phyloP scores from a whole-genome alignment of 1,284 basidiomycete genomes.

The Phellinidium pouzarii region DNA sequence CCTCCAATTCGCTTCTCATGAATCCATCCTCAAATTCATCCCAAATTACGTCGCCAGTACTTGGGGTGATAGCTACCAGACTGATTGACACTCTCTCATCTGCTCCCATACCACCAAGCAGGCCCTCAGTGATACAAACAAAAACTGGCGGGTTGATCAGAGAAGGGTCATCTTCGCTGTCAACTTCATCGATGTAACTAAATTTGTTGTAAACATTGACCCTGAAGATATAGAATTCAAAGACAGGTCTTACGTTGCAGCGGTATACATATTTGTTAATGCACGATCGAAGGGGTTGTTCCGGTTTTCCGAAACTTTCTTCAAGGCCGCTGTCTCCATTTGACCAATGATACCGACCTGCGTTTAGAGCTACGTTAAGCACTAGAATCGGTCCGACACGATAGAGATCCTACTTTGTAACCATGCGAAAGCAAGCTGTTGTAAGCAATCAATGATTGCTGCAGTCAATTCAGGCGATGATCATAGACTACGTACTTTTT shows the following conservation, averaged over 20 bases:
- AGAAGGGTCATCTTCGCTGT: conserved; percentile 61
- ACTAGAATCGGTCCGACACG: not conserved
- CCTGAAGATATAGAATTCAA: not conserved
- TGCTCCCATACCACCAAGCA: conserved; percentile 40
- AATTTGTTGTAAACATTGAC: conserved; percentile 10
- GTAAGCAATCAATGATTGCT: conserved; percentile 1
- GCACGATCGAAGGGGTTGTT: conserved; percentile 79
- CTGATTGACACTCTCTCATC: conserved; percentile 63
- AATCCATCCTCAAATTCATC: conserved; percentile 78
- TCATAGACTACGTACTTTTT: conserved; percentile 57
- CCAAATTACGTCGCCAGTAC: conserved; percentile 88
- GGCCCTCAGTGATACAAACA: conserved; percentile 69
- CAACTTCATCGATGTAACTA: conserved; percentile 71
- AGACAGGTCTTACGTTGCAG: conserved; percentile 67
- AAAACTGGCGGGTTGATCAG: conserved; percentile 46
- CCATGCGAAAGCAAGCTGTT: conserved; percentile 77
- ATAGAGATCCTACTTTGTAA: conserved; percentile 45
- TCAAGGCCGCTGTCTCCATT: conserved; percentile 90
- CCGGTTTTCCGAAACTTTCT: conserved; percentile 82
- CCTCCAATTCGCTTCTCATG: conserved; percentile 86
- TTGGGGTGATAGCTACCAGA: conserved; percentile 76
- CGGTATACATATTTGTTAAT: conserved; percentile 80
- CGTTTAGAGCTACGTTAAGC: not conserved
- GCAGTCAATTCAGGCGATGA: conserved; percentile 2
- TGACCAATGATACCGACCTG: conserved; percentile 85